Evolutionary conservation across 352 stramenopile genomes (phyloP).

Genomic region (Pythium dissimile): DNA sequence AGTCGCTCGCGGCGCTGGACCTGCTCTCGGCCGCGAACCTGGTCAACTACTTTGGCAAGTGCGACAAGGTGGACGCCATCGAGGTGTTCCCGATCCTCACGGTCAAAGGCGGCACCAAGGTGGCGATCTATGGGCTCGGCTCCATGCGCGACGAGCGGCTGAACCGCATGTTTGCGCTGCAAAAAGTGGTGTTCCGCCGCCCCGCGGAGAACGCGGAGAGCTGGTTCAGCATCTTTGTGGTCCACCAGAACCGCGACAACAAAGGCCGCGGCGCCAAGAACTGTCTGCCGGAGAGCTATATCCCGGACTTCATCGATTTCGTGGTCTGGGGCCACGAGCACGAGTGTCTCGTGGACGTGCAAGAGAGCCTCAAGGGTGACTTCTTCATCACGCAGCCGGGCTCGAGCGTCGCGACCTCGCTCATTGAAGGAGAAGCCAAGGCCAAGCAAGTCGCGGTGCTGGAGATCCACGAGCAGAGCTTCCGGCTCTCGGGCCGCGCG

Average conservation of each 20-base stretch:
- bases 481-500: slow-evolving; percentile 80
- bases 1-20: slow-evolving; percentile 94
- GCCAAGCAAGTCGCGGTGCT: slow-evolving; percentile 88
- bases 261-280: slow-evolving; percentile 92
- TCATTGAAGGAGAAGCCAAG: slow-evolving; percentile 86
- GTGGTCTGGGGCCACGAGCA: slow-evolving; percentile 98
- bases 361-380: slow-evolving; percentile 93
- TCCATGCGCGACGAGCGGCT: slow-evolving; percentile 98
- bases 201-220: slow-evolving; percentile 65
- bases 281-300: slow-evolving; percentile 97
- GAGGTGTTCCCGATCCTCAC: slow-evolving; percentile 95
- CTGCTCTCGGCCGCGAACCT: slow-evolving; percentile 94
- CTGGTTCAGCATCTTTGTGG: slow-evolving; percentile 99
- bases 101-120: slow-evolving; percentile 92
- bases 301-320: slow-evolving; percentile 98
- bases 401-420: slow-evolving; percentile 94
- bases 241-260: slow-evolving; percentile 98
- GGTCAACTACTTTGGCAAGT: slow-evolving; percentile 99
- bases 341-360: slow-evolving; percentile 94
- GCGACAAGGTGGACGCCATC: slow-evolving; percentile 91
- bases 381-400: slow-evolving; percentile 97
- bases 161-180: slow-evolving; percentile 96
- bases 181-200: slow-evolving; percentile 94
- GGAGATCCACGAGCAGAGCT: slow-evolving; percentile 87
- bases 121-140: slow-evolving; percentile 98